These are phyloP conservation scores for Wickerhamomyces sp. DNA, from an alignment of 1,139 yeast species.

Conservation along the genomic window DNA sequence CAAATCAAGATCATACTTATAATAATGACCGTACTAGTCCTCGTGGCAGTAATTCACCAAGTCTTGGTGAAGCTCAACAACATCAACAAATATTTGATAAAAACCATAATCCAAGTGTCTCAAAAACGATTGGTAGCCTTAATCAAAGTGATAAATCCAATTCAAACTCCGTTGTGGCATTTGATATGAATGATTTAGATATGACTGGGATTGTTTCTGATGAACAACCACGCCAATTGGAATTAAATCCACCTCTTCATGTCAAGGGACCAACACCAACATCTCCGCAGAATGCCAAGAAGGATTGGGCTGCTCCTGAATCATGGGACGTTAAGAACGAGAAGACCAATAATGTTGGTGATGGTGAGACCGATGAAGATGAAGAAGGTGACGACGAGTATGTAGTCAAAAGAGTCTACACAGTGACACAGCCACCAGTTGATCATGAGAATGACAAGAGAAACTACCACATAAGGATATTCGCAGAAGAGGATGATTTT, in stretches of 20 bases:
- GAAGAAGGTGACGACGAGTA: conserved; percentile 31
- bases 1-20: neutral
- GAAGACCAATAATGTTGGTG: conserved; percentile 1
- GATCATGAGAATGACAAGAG: conserved; percentile 22
- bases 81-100: no score
- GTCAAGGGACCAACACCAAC: conserved; percentile 9
- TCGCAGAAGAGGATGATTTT: conserved; percentile 76
- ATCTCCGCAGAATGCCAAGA: conserved; percentile 4
- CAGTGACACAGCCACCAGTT: conserved; percentile 28
- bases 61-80: neutral
- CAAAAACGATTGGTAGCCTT: conserved; percentile 4
- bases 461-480: conserved; percentile 52
- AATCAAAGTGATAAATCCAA: conserved; percentile 5
- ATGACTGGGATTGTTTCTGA: conserved; percentile 44
- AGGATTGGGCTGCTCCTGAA: conserved; percentile 66
- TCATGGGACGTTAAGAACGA: conserved; percentile 68
- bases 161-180: conserved; percentile 18
- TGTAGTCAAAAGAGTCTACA: conserved; percentile 23
- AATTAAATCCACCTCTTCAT: conserved; percentile 5
- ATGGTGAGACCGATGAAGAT: conserved; percentile 1
- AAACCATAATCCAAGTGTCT: conserved; percentile 22
- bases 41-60: neutral
- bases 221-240: conserved; percentile 9
- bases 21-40: neutral
- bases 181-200: conserved; percentile 37